These are phyloP conservation scores for Salix udensis DNA, from an alignment of 345 rosid species.

Conservation along the genomic window DNA sequence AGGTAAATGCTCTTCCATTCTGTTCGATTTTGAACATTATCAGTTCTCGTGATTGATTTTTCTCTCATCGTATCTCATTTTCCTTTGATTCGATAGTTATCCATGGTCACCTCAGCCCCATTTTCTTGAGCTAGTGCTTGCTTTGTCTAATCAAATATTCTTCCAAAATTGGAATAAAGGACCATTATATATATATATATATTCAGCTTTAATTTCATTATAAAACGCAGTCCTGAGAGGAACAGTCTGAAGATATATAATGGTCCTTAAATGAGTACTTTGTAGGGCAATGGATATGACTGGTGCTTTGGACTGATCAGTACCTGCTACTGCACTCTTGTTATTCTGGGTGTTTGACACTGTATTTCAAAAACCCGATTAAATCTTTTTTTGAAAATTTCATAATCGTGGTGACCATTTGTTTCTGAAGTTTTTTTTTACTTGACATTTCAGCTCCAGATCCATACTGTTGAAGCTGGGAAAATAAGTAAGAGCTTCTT, in stretches of 20 bases:
- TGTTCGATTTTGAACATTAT: not conserved
- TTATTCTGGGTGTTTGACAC: not conserved
- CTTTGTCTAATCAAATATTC: not conserved
- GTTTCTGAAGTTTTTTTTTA: not conserved
- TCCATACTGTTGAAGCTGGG: conserved; percentile 13
- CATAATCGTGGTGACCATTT: not conserved
- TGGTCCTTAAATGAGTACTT: not conserved
- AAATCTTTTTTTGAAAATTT: too few relatives aligned
- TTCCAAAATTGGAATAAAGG: not conserved
- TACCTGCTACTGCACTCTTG: not conserved
- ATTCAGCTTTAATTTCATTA: not conserved
- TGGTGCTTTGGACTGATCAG: not conserved
- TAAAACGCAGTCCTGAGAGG: not conserved
- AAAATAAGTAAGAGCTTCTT: conserved; percentile 12
- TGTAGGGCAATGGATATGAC: not conserved
- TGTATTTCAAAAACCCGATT: too few relatives aligned
- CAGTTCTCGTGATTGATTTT: not conserved
- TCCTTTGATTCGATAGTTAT: not conserved
- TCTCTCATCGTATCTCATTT: not conserved
- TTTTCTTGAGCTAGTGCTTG: not conserved
- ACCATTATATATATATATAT: not conserved
- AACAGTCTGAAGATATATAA: not conserved
- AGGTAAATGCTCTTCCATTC: conserved; percentile 3
- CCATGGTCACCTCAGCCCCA: not conserved
- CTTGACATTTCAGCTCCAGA: conserved; percentile 17